phyloP scores from a whole-genome alignment of 768 basidiomycete genomes.

The Coprinopsis strossmayeri region DNA sequence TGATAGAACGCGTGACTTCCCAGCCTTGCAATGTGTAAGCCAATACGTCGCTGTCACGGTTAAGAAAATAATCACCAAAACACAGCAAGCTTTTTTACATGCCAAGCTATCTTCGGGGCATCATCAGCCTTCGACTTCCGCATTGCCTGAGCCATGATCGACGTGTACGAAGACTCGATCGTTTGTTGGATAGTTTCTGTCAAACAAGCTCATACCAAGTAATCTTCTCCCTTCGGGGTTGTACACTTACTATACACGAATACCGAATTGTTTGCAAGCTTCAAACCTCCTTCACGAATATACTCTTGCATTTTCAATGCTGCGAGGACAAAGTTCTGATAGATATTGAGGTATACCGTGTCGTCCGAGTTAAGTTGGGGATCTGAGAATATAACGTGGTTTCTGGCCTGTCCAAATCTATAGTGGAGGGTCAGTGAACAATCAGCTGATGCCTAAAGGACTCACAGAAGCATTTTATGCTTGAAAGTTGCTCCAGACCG shows the following conservation, averaged over 20 bases:
- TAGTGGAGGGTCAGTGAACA: neutral
- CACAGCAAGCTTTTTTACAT: conserved; percentile 43
- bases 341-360: conserved; percentile 74
- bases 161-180: conserved; percentile 48
- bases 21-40: conserved; percentile 44
- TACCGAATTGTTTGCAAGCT: conserved; percentile 31
- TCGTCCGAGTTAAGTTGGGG: conserved; percentile 53
- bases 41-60: conserved; percentile 2
- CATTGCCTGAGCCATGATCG: conserved; percentile 40
- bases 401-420: conserved; percentile 67
- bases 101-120: conserved; percentile 22
- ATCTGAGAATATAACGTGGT: conserved; percentile 80
- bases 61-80: conserved; percentile 45
- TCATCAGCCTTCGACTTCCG: conserved; percentile 29
- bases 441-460: no score
- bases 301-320: conserved; percentile 88
- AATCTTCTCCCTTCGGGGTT: neutral
- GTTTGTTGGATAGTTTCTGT: conserved; percentile 59
- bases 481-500: conserved; percentile 59
- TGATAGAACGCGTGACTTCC: conserved; percentile 74
- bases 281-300: conserved; percentile 52
- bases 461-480: conserved; percentile 69
- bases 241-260: conserved; percentile 49
- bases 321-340: conserved; percentile 75
- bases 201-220: conserved; percentile 3